phyloP scores from a whole-genome alignment of 116 monocot genomes.

The Cymodocea nodosa region DNA sequence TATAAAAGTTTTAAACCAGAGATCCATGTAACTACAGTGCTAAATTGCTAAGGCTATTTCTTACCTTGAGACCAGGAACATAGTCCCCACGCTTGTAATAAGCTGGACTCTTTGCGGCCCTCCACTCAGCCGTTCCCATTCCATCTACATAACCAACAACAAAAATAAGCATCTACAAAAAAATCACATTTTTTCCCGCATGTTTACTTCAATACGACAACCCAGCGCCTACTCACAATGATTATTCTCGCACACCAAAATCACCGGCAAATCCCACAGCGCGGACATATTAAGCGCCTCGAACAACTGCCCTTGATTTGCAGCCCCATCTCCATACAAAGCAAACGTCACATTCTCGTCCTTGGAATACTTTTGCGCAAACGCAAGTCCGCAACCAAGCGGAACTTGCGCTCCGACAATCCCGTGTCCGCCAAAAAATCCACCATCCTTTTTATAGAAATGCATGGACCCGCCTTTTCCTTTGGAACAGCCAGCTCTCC shows the following conservation, averaged over 20 bases:
- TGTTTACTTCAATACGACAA: neutral
- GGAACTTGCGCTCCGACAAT: slow-evolving; percentile 96
- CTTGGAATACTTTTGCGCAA: slow-evolving; percentile 82
- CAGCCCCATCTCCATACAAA: slow-evolving; percentile 87
- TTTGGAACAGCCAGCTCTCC: slow-evolving; percentile 51
- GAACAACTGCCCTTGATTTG: slow-evolving; percentile 93
- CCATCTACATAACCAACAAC: slow-evolving; percentile 43
- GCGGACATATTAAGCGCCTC: slow-evolving; percentile 92
- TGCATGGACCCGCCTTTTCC: slow-evolving; percentile 95
- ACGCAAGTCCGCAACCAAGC: slow-evolving; percentile 80
- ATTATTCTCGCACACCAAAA: slow-evolving; percentile 93
- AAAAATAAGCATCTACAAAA: neutral
- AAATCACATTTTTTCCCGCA: neutral
- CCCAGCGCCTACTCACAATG: slow-evolving; percentile 45
- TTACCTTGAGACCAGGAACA: slow-evolving; percentile 84
- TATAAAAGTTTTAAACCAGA: neutral
- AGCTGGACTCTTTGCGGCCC: slow-evolving; percentile 79
- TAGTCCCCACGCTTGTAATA: slow-evolving; percentile 98
- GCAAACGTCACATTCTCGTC: slow-evolving; percentile 68
- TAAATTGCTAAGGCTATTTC: neutral
- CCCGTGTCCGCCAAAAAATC: slow-evolving; percentile 86
- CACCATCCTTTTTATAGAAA: slow-evolving; percentile 76
- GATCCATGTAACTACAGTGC: neutral
- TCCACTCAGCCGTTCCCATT: slow-evolving; percentile 98
- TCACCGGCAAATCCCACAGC: slow-evolving; percentile 76